Evolutionary conservation across 805 yeast species (phyloP), one percentile per base, ranked within the genome.

Genomic region (Vanderwaltozyma polyspora): DNA sequence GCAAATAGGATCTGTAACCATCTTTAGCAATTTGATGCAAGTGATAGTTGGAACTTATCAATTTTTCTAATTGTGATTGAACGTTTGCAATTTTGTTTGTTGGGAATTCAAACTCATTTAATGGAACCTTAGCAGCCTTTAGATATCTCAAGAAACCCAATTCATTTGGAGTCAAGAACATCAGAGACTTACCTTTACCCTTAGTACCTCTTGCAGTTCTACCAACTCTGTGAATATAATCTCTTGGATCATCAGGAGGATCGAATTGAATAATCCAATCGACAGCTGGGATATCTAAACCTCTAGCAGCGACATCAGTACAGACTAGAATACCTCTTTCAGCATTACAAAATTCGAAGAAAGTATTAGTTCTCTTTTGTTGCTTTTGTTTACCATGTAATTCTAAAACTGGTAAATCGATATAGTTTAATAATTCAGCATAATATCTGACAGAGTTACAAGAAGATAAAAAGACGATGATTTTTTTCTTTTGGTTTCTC

Each of bases 231-330:
- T 91, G 99, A 48, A 91, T 91, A 60, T 91, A 91, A 63, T 91
- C 97, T 65, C 97, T 78, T 62, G 98, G 98, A 64, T 91, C 98
- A 79, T 91, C 98, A 59, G 98, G 98, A 36, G 98, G 98, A 60
- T 91, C 99, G 55, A 85, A 91, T 67, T 91, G 98, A 45, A 91
- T 81, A 53, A 91, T 91, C 98, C 98, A 91, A 66, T 93, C 98
- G 36, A 91, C 98, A 19, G 93, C 79, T 35, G 99, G 99, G 48
- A 91, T 91, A 67, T 91, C 99, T 46, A 91, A 74, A 17, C 99
- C 99, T 70, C 99, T 79, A 16, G 99, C 98, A 22, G 98, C 99
- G 46, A 91, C 98, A 62, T 91, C 98, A 1, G 99, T 91, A 65
- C 97, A 91, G 36, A 91, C 70, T 50, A 91, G 63, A 29, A 83